Conservation (phyloP, 73 alveolate genomes). For the Paramecium sexaurelia region DNA sequence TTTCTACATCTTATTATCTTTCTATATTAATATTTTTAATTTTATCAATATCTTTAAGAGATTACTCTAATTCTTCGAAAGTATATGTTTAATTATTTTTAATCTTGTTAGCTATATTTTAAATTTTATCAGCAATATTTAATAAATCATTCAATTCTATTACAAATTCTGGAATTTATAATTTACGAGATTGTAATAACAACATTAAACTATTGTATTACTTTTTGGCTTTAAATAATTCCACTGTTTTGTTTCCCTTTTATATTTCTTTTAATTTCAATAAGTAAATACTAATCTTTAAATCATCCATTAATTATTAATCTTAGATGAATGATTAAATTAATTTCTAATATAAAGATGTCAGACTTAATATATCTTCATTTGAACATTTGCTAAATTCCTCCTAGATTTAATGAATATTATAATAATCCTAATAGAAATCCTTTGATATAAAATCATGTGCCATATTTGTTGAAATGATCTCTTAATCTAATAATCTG, state of each 20-base stretch:
- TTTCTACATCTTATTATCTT: neutral
- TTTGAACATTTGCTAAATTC: neutral
- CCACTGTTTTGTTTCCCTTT: neutral
- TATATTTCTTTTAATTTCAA: neutral
- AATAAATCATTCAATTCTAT: neutral
- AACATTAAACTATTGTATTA: neutral
- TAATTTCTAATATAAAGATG: neutral
- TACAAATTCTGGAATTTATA: neutral
- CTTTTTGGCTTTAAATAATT: neutral
- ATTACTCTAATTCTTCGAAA: neutral
- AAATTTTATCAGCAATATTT: neutral
- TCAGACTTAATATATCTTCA: neutral
- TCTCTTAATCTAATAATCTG: neutral
- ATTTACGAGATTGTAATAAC: neutral
- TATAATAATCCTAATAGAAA: neutral
- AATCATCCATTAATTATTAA: neutral
- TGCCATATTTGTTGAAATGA: neutral
- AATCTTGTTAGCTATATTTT: neutral
- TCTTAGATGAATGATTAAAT: constrained; percentile 5
- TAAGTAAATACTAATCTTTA: constrained; percentile 24
- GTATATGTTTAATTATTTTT: neutral
- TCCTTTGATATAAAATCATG: constrained; percentile 30
- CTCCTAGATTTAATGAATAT: neutral
- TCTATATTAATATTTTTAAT: neutral
- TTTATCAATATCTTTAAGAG: neutral